Percentiles rank a stretch among this genome's conserved stretches.
These are phyloP conservation scores for Kwoniella botswanensis DNA, from an alignment of 768 basidiomycete species.

Conservation along the genomic window DNA sequence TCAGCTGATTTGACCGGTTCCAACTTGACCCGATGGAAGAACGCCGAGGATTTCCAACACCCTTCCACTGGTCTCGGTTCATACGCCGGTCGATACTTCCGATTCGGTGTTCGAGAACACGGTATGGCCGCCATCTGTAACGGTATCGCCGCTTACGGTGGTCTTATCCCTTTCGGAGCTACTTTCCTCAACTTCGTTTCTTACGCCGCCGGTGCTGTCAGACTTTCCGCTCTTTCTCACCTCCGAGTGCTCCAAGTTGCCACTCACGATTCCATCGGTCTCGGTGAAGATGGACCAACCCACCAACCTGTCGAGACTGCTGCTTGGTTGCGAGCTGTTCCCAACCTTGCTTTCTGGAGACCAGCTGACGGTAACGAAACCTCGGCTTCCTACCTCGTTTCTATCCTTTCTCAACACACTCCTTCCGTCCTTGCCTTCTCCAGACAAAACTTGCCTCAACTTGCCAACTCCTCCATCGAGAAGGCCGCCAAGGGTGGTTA, in stretches of 20 bases:
- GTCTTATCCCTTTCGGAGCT: slow-evolving; percentile 84
- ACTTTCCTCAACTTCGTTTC: slow-evolving; percentile 97
- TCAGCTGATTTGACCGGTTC: slow-evolving; percentile 91
- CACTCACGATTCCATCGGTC: slow-evolving; percentile 91
- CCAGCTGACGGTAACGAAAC: slow-evolving; percentile 91
- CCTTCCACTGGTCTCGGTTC: slow-evolving; percentile 80
- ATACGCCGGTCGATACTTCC: slow-evolving; percentile 87
- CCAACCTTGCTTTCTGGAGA: slow-evolving; percentile 82
- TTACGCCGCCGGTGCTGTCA: slow-evolving; percentile 89
- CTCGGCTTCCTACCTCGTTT: slow-evolving; percentile 85
- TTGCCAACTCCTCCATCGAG: slow-evolving; percentile 85
- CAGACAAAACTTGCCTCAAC: slow-evolving; percentile 71
- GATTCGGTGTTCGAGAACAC: slow-evolving; percentile 97
- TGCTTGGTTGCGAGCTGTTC: slow-evolving; percentile 81
- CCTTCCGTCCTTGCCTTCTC: slow-evolving; percentile 65
- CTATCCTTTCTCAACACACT: slow-evolving; percentile 73
- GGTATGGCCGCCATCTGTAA: slow-evolving; percentile 96
- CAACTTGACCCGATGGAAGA: slow-evolving; percentile 74
- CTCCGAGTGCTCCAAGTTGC: slow-evolving; percentile 95
- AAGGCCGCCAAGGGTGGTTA: slow-evolving; percentile 84
- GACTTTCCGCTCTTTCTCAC: slow-evolving; percentile 83
- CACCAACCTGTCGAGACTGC: slow-evolving; percentile 94
- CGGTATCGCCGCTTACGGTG: slow-evolving; percentile 86
- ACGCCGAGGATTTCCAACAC: slow-evolving; percentile 82
- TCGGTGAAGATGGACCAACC: slow-evolving; percentile 85